These are phyloP conservation scores for Chrysosporium queenslandicum DNA, from an alignment of 2,329 filamentous ascomycete genomes.

Conservation along the genomic window DNA sequence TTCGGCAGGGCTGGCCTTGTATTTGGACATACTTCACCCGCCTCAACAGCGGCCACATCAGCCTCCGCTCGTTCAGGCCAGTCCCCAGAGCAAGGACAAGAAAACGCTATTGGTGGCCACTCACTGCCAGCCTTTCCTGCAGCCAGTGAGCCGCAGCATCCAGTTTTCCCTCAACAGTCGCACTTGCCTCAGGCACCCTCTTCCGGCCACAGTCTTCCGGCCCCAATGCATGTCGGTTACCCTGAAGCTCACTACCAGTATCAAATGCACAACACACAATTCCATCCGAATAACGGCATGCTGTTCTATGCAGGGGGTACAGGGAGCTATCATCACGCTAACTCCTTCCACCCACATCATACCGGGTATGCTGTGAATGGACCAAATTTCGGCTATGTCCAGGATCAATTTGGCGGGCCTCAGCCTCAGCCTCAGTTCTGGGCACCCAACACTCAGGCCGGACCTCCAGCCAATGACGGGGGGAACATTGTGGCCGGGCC, in stretches of 20 bases:
- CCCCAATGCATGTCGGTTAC: not conserved
- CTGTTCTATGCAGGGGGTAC: not conserved
- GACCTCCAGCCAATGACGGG: not conserved
- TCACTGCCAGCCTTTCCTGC: not conserved
- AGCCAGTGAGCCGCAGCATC: not conserved
- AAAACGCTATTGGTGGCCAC: not conserved
- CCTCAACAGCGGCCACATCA: not conserved
- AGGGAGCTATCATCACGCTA: too few relatives aligned
- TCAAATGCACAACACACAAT: not conserved
- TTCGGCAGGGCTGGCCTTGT: not conserved
- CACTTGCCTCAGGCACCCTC: not conserved
- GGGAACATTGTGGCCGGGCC: not conserved
- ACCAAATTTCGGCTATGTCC: not conserved
- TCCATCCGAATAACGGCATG: not conserved
- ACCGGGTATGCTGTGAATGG: not conserved
- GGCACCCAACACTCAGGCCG: not conserved
- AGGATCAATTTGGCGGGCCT: too few relatives aligned
- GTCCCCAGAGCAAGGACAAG: not conserved
- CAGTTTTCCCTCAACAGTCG: not conserved
- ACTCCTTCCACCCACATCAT: not conserved
- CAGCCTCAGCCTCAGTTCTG: too few relatives aligned
- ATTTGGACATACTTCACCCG: constrained; percentile 5
- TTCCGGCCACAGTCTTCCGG: not conserved
- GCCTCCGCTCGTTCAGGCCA: not conserved
- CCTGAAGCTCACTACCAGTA: not conserved